Evolutionary conservation across 768 basidiomycete genomes (phyloP).

Genomic region (Suillus lakei): DNA sequence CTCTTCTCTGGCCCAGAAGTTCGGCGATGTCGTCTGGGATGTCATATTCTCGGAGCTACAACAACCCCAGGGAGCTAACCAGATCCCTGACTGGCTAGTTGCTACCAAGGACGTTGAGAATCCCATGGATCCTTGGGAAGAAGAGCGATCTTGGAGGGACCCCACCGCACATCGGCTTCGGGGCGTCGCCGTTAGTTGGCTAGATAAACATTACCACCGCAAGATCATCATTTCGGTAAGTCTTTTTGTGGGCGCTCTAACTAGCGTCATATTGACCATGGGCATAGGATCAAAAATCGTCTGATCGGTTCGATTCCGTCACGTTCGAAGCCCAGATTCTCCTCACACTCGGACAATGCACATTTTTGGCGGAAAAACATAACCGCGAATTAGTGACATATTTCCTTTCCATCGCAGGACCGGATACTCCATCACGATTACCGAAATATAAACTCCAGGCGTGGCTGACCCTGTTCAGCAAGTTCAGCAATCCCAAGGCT

Average conservation of each 20-base stretch:
- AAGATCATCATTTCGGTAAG: conserved; percentile 42
- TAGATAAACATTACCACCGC: conserved; percentile 34
- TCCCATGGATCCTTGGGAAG: conserved; percentile 53
- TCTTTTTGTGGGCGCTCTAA: background rate
- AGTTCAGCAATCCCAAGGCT: conserved; percentile 93
- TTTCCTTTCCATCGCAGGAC: conserved; percentile 63
- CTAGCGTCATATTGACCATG: background rate
- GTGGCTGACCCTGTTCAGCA: conserved; percentile 88
- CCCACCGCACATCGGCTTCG: conserved; percentile 70
- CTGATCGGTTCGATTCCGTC: conserved; percentile 69
- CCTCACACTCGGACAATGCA: conserved; percentile 65
- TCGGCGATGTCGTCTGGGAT: conserved; percentile 74
- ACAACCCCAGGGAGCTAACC: conserved; percentile 2
- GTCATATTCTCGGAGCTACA: conserved; percentile 69
- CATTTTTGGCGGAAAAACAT: conserved; percentile 82
- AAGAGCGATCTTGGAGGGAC: conserved; percentile 79
- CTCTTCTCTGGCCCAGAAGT: conserved; percentile 52
- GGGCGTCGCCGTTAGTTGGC: conserved; percentile 52
- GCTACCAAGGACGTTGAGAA: conserved; percentile 22
- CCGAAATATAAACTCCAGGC: conserved; percentile 65
- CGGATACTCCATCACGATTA: conserved; percentile 46
- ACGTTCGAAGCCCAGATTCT: conserved; percentile 88
- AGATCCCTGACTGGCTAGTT: conserved; percentile 32
- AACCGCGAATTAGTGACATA: conserved; percentile 86
- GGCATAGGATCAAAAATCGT: conserved; percentile 42